These are phyloP conservation scores for Lantana camara DNA, from an alignment of 257 asterid genomes.

Conservation along the genomic window DNA sequence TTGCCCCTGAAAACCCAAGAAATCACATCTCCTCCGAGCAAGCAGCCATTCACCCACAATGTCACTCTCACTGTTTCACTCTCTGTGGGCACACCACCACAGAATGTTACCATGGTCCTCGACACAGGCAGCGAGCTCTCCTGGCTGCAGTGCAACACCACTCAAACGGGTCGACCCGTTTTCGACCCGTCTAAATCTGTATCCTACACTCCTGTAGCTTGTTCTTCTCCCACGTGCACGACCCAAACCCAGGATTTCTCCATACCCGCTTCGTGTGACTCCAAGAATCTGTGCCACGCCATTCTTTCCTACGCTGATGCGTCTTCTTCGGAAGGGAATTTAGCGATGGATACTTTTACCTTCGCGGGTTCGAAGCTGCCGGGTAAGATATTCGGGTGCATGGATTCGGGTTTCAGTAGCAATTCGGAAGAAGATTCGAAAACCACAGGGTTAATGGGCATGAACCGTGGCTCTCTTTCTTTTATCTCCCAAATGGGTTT, in stretches of 20 bases:
- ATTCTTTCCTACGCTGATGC: slow-evolving; percentile 78
- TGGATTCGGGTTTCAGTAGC: slow-evolving; percentile 79
- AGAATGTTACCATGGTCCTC: slow-evolving; percentile 90
- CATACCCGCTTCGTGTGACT: slow-evolving; percentile 85
- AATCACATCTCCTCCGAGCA: slow-evolving; percentile 44
- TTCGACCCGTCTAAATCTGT: slow-evolving; percentile 55
- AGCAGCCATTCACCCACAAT: slow-evolving; percentile 80
- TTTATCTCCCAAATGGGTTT: slow-evolving; percentile 87
- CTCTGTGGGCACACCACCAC: slow-evolving; percentile 84
- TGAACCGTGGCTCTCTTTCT: slow-evolving; percentile 87
- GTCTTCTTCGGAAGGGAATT: slow-evolving; percentile 77
- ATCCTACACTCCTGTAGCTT: slow-evolving; percentile 63
- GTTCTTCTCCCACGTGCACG: slow-evolving; percentile 80
- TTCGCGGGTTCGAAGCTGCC: slow-evolving; percentile 66
- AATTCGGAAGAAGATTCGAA: slow-evolving; percentile 69
- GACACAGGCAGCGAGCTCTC: slow-evolving; percentile 98
- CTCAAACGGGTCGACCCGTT: slow-evolving; percentile 45
- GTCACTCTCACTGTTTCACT: slow-evolving; percentile 86
- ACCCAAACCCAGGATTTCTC: slow-evolving; percentile 82
- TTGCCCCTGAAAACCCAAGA: slow-evolving; percentile 66
- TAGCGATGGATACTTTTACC: slow-evolving; percentile 59
- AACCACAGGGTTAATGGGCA: slow-evolving; percentile 90
- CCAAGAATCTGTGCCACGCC: slow-evolving; percentile 78
- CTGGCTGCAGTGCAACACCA: slow-evolving; percentile 78
- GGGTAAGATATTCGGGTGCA: slow-evolving; percentile 74